A percentile compares a stretch with the other conserved stretches of the same genome.
These are phyloP conservation scores for Stephanodiscus minutulus DNA, from an alignment of 108 stramenopile species.

Conservation along the genomic window DNA sequence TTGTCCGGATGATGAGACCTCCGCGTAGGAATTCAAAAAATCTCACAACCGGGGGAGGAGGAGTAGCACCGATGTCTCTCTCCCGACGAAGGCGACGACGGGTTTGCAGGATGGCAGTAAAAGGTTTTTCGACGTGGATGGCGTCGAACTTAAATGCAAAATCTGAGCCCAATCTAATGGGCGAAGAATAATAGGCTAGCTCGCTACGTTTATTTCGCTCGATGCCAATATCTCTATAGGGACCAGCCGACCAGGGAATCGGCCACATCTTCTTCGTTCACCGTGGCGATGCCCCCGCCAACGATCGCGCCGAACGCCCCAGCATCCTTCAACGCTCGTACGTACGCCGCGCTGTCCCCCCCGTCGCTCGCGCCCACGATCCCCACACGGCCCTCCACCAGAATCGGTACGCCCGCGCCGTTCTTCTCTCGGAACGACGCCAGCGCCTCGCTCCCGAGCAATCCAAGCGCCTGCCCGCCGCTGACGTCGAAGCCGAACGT, in stretches of 20 bases:
- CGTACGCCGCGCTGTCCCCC: constrained; percentile 41
- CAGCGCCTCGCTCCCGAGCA: constrained; percentile 70
- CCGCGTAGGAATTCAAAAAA: too few relatives aligned
- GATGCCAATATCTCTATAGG: constrained; percentile 2
- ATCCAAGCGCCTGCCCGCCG: constrained; percentile 69
- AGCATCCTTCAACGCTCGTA: constrained; percentile 62
- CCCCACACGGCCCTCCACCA: constrained; percentile 82
- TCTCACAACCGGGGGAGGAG: too few relatives aligned
- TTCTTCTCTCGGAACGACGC: constrained; percentile 56
- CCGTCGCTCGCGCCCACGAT: constrained; percentile 49
- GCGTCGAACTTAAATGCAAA: too few relatives aligned
- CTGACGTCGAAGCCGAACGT: constrained; percentile 73
- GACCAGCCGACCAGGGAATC: constrained; percentile 27
- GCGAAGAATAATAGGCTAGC: too few relatives aligned
- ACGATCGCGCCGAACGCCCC: constrained; percentile 81
- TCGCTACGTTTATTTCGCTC: not conserved
- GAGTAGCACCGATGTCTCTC: too few relatives aligned
- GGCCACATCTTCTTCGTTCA: constrained; percentile 32
- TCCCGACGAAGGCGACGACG: too few relatives aligned
- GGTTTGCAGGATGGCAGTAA: too few relatives aligned
- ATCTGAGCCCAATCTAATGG: too few relatives aligned
- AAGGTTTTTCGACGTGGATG: too few relatives aligned
- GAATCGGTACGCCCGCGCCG: constrained; percentile 56
- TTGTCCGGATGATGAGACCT: too few relatives aligned
- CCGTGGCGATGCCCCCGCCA: constrained; percentile 62